Conservation (phyloP, 805 yeast species). For the Jamesozyma spencerorum region DNA sequence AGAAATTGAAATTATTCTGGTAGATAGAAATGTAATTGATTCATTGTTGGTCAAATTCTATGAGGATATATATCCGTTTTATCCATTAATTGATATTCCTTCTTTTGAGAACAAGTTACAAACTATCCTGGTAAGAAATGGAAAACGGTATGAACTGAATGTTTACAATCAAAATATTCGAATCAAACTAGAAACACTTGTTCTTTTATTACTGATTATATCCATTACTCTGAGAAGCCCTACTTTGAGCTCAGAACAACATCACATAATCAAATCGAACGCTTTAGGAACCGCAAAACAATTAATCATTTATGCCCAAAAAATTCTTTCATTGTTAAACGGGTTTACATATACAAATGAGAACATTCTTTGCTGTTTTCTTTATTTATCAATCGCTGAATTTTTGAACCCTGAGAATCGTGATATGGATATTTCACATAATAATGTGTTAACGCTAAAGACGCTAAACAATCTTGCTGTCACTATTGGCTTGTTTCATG, state of each 20-base stretch:
- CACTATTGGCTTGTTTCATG: slow-evolving; percentile 8
- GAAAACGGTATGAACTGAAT: slow-evolving; percentile 4
- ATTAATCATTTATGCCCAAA: slow-evolving; percentile 3
- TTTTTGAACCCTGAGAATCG: slow-evolving; percentile 7
- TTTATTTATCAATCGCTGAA: slow-evolving; percentile 7
- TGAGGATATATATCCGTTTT: slow-evolving; percentile 17
- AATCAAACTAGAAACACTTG: slow-evolving; percentile 9
- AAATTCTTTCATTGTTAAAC: slow-evolving; percentile 7
- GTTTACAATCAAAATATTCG: slow-evolving; percentile 9
- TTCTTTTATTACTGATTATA: slow-evolving; percentile 6
- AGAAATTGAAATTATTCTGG: slow-evolving; percentile 11
- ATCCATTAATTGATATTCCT: slow-evolving; percentile 15
- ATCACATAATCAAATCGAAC: neutral
- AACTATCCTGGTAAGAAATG: neutral
- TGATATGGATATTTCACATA: slow-evolving; percentile 6
- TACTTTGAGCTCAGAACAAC: neutral
- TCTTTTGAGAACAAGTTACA: slow-evolving; percentile 5
- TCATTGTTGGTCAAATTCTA: slow-evolving; percentile 11
- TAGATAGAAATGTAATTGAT: slow-evolving; percentile 8
- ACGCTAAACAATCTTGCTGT: slow-evolving; percentile 5
- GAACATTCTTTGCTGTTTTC: slow-evolving; percentile 7
- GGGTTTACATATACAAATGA: slow-evolving; percentile 9
- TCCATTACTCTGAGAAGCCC: slow-evolving; percentile 7
- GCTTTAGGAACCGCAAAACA: neutral
- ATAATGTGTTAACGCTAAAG: slow-evolving; percentile 6